Base-by-base conservation (phyloP, 192 early-diverging fungal genomes). In the Linnemannia elongata region DNA sequence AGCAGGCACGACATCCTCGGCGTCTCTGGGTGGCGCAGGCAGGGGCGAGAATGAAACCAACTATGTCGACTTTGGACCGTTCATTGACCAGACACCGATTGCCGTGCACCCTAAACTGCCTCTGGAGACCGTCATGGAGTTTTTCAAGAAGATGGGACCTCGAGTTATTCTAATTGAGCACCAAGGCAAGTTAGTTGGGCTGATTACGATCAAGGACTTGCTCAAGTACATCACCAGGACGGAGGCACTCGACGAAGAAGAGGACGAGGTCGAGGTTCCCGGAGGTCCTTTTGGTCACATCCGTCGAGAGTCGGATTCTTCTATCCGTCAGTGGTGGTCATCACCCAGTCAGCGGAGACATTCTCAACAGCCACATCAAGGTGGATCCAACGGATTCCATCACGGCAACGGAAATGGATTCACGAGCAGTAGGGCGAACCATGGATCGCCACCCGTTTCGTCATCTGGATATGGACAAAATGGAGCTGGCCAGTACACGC, bases 141-240 rank as follows among this genome's bases (percentile, higher is more conserved):
- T 97, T 57, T 97, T 97, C 81, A 95, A 95, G 73, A 96, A 97
- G 89, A 91, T 97, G 72, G 96, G 95, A 13, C 96, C 96, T 24
- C 91, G 94, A 12, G 90, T 94, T 12, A 90, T 96, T 38, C 82
- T 96, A 27, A 92, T 96, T 33, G 94, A 94, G 80, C 88, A 92
- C 70, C 80, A 82, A 63, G 95, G 93, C 39, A 91, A 88, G 72
- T 79, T 96, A 39, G 89, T 91, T 6, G 96, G 96, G 13, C 81
- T 96, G 47, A 88, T 96, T 45, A 96, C 96, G 2, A 93, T 94
- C 80, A 96, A 96, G 78, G 96, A 96, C 88, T 81, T 96, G 17
- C 81, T 96, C 20, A 90, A 90, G 69, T 93, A 93, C 70, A 93
- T 92, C 42, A 90, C 89, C 27, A 81, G 83, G 35, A 91, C 88